phyloP scores from a whole-genome alignment of 768 basidiomycete species.

The Dendrothele bispora region DNA sequence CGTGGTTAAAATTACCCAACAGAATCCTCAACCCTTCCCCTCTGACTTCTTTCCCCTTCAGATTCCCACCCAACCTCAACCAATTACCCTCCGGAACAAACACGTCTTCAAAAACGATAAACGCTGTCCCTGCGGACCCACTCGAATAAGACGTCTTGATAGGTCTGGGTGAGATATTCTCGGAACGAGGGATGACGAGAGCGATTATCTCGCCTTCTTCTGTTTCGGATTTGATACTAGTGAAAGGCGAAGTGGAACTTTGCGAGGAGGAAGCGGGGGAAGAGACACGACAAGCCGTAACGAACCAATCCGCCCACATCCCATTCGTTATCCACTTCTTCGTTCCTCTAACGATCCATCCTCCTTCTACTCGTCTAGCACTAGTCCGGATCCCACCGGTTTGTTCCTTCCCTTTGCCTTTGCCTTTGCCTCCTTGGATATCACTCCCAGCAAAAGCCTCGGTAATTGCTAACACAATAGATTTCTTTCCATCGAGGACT shows the following conservation, averaged over 20 bases:
- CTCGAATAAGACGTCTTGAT: constrained; percentile 89
- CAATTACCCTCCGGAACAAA: constrained; percentile 87
- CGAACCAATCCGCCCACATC: constrained; percentile 70
- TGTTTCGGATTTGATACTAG: no score
- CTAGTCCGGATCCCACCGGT: constrained; percentile 67
- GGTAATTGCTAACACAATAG: constrained; percentile 77
- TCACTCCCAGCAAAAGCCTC: constrained; percentile 86
- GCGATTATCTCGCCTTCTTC: constrained; percentile 39
- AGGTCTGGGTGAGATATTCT: constrained; percentile 70
- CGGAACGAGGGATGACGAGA: constrained; percentile 31
- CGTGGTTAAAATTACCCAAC: constrained; percentile 70
- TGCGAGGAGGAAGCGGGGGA: no score
- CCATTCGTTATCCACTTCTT: constrained; percentile 84
- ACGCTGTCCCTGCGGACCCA: constrained; percentile 85
- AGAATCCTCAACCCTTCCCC: constrained; percentile 53
- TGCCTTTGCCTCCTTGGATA: no score
- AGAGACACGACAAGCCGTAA: constrained; percentile 62
- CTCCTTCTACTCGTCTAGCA: constrained; percentile 69
- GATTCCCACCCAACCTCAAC: constrained; percentile 55
- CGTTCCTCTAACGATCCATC: constrained; percentile 82
- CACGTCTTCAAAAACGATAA: constrained; percentile 81
- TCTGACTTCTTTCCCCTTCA: no score
- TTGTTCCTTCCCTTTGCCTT: no score
- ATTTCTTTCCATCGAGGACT: constrained; percentile 60
- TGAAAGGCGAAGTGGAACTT: no score